phyloP scores from a whole-genome alignment of 805 yeast species.

The Candida ipomoeae region DNA sequence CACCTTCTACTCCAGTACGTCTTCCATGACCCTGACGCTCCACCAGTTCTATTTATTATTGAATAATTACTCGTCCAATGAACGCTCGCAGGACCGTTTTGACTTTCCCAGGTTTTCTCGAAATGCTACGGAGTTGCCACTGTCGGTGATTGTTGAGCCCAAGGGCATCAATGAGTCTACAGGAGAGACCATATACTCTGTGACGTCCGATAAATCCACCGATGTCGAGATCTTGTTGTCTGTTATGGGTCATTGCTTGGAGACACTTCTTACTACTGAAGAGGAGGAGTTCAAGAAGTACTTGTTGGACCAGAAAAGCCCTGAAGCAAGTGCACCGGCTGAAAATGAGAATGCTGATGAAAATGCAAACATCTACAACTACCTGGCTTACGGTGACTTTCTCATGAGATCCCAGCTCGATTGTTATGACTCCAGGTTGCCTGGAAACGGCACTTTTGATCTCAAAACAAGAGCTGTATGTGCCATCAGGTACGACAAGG shows the following conservation, averaged over 20 bases:
- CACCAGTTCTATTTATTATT: slow-evolving; percentile 71
- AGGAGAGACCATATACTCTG: slow-evolving; percentile 44
- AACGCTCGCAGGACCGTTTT: slow-evolving; percentile 22
- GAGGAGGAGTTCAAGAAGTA: slow-evolving; percentile 46
- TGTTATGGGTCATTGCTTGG: slow-evolving; percentile 74
- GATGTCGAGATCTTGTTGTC: slow-evolving; percentile 68
- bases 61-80: slow-evolving; percentile 34
- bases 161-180: slow-evolving; percentile 30
- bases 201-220: slow-evolving; percentile 66
- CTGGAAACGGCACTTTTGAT: slow-evolving; percentile 91
- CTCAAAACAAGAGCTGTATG: slow-evolving; percentile 88
- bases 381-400: slow-evolving; percentile 63
- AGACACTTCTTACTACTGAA: slow-evolving; percentile 64
- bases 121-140: slow-evolving; percentile 41
- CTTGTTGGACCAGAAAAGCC: slow-evolving; percentile 18
- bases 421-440: slow-evolving; percentile 69
- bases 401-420: slow-evolving; percentile 89
- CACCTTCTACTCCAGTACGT: slow-evolving; percentile 72
- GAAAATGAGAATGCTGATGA: slow-evolving; percentile 7
- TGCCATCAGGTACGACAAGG: slow-evolving; percentile 75
- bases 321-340: slow-evolving; percentile 3
- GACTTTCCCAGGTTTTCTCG: slow-evolving; percentile 40
- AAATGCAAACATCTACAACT: slow-evolving; percentile 53
- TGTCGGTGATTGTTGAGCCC: slow-evolving; percentile 53
- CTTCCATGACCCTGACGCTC: slow-evolving; percentile 76